Conservation (phyloP, 306 rosid genomes). For the Vigna angularis region DNA sequence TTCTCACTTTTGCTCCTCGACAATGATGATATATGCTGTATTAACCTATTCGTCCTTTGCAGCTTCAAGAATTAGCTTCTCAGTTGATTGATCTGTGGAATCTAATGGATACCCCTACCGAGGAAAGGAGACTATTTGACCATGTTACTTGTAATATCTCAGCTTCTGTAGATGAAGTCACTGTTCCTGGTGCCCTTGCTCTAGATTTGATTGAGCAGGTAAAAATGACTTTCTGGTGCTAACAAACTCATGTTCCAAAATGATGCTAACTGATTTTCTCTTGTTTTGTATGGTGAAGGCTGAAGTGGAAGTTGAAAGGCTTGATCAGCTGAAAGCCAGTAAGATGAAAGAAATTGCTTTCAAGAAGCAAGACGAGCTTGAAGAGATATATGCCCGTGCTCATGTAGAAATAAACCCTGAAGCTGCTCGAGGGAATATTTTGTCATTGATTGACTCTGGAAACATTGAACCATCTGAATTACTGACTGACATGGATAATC, state of each 20-base stretch:
- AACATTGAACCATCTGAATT: constrained; percentile 79
- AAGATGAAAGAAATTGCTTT: constrained; percentile 97
- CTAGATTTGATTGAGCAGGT: constrained; percentile 87
- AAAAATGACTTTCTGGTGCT: constrained; percentile 25
- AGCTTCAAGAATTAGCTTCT: constrained; percentile 94
- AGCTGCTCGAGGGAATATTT: constrained; percentile 75
- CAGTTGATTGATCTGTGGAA: constrained; percentile 92
- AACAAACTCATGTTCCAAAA: constrained; percentile 10
- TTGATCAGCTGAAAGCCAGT: constrained; percentile 88
- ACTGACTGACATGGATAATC: constrained; percentile 89
- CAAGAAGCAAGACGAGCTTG: constrained; percentile 91
- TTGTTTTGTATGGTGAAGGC: constrained; percentile 59
- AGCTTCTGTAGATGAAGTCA: constrained; percentile 86
- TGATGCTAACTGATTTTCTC: constrained; percentile 33
- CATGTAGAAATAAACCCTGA: constrained; percentile 84
- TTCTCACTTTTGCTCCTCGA: constrained; percentile 13
- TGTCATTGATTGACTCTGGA: constrained; percentile 81
- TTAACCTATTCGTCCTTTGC: constrained; percentile 38
- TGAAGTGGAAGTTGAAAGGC: constrained; percentile 96
- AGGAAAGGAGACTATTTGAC: constrained; percentile 82
- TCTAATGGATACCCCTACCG: constrained; percentile 90
- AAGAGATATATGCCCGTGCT: constrained; percentile 76
- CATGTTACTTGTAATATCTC: constrained; percentile 91
- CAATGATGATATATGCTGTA: neutral
- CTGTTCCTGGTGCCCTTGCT: constrained; percentile 90